Evolutionary conservation across 148 eudicot genomes (phyloP).

Genomic region (Vaccinium corymbosum): DNA sequence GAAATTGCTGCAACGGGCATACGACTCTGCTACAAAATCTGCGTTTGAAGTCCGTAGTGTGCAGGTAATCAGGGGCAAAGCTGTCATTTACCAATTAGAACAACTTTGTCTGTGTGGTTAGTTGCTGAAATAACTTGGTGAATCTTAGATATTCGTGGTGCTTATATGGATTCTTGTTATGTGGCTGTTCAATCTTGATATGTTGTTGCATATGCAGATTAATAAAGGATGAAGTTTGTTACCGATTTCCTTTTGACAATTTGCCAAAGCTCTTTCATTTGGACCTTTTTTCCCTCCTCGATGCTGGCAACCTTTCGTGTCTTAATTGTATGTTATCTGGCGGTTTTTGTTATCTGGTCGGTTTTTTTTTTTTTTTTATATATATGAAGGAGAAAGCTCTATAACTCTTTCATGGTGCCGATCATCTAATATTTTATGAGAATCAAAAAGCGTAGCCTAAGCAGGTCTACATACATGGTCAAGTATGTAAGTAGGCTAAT

Average conservation of each 20-base stretch:
- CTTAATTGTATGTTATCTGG: not conserved
- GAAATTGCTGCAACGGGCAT: constrained; percentile 59
- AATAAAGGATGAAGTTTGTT: not conserved
- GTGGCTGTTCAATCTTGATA: not conserved
- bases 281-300: not conserved
- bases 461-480: not conserved
- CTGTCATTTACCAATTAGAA: constrained; percentile 2
- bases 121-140: not conserved
- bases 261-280: not conserved
- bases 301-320: not conserved
- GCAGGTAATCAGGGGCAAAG: constrained; percentile 39
- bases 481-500: constrained; percentile 6
- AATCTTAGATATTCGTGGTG: not conserved
- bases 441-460: not conserved
- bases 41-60: constrained; percentile 65
- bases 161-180: not conserved
- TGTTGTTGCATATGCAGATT: not conserved
- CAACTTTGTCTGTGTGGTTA: not conserved
- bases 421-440: not conserved
- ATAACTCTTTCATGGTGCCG: not conserved
- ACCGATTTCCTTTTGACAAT: constrained; percentile 1
- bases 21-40: constrained; percentile 43
- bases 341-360: not conserved
- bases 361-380: no score
- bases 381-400: not conserved